phyloP scores from a whole-genome alignment of 2,329 filamentous ascomycete species.

The Emergomyces pasteurianus region DNA sequence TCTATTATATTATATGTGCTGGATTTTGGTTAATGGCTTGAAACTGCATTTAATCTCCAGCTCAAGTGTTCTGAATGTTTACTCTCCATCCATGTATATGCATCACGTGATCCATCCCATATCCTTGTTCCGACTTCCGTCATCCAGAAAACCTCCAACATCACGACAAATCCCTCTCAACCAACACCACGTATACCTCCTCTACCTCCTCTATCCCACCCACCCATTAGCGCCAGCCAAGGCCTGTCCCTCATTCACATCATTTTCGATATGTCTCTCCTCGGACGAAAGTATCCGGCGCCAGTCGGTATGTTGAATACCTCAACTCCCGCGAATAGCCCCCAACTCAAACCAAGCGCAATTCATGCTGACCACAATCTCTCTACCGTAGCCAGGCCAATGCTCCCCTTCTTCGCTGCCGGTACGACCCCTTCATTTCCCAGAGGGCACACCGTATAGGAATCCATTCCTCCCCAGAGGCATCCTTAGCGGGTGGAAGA shows the following conservation, averaged over 20 bases:
- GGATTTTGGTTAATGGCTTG: not conserved
- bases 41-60: not conserved
- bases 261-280: constrained; percentile 54
- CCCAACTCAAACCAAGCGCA: constrained; percentile 9
- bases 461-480: not conserved
- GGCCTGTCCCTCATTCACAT: constrained; percentile 1
- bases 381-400: constrained; percentile 59
- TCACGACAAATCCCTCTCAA: not conserved
- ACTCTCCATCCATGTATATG: no score
- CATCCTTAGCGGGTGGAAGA: not conserved
- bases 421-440: constrained; percentile 49
- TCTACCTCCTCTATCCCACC: not conserved
- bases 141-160: not conserved
- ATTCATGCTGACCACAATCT: constrained; percentile 19
- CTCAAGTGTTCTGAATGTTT: not conserved
- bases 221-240: constrained; percentile 3
- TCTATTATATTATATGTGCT: not conserved
- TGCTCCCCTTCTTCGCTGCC: constrained; percentile 87
- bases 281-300: constrained; percentile 75
- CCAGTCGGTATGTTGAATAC: constrained; percentile 54
- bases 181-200: not conserved
- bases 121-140: not conserved
- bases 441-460: not conserved
- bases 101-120: not conserved
- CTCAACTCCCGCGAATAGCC: constrained; percentile 12